These are phyloP conservation scores for Filobasidium wieringae DNA, from an alignment of 768 basidiomycete genomes.

Conservation along the genomic window DNA sequence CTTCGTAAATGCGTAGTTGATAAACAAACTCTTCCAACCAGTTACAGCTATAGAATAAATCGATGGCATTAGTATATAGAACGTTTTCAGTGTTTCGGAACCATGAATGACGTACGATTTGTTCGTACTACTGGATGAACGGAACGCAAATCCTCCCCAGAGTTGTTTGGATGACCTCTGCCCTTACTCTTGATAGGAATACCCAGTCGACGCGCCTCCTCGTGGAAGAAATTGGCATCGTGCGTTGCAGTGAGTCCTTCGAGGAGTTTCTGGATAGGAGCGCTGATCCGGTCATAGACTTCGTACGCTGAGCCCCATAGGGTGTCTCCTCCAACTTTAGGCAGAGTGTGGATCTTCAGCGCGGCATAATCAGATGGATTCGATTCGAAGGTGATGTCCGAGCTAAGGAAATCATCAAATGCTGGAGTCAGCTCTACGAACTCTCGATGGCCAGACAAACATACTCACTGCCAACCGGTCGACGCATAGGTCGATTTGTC, in stretches of 20 bases:
- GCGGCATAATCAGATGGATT: constrained; percentile 33
- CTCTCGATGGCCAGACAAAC: background rate
- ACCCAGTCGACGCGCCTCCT: constrained; percentile 28
- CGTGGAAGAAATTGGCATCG: constrained; percentile 38
- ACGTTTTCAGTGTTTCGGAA: background rate
- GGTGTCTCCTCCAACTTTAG: constrained; percentile 34
- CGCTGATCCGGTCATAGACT: constrained; percentile 33
- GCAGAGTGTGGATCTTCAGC: constrained; percentile 37
- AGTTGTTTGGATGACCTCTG: constrained; percentile 37
- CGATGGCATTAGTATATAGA: background rate
- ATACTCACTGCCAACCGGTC: constrained; percentile 23
- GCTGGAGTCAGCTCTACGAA: background rate
- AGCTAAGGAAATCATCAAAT: background rate
- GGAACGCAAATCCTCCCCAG: constrained; percentile 32
- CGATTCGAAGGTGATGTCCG: constrained; percentile 37
- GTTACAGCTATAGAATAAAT: constrained; percentile 41
- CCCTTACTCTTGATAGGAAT: constrained; percentile 26
- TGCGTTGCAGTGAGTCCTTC: constrained; percentile 34
- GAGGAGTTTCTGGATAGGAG: constrained; percentile 28
- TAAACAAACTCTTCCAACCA: constrained; percentile 48
- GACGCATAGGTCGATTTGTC: constrained; percentile 28
- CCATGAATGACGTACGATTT: constrained; percentile 22
- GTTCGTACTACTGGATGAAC: constrained; percentile 37
- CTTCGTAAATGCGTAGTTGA: constrained; percentile 50
- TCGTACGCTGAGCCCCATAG: constrained; percentile 33